Percentiles rank a stretch among this genome's conserved stretches.
phyloP scores from a whole-genome alignment of 306 rosid species.

The Echinosophora koreensis region DNA sequence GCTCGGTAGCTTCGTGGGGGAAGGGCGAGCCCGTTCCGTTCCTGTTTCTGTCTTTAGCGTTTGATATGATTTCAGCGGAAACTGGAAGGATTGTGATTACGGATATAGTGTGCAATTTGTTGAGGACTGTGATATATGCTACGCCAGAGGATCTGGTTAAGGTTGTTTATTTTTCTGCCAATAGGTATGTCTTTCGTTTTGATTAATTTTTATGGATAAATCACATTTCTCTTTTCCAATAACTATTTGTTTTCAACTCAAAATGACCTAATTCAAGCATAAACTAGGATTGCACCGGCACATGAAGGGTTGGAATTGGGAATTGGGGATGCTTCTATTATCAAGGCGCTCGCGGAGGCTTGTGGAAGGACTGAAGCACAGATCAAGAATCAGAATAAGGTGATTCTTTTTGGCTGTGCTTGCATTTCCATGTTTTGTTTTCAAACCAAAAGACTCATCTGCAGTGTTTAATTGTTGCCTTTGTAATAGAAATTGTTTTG shows the following conservation, averaged over 20 bases:
- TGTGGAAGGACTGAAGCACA: slow-evolving; percentile 74
- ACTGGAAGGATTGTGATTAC: slow-evolving; percentile 73
- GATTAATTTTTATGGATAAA: not conserved
- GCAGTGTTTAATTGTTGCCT: not conserved
- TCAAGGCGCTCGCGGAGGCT: slow-evolving; percentile 86
- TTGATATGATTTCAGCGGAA: slow-evolving; percentile 67
- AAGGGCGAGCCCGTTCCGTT: slow-evolving; percentile 77
- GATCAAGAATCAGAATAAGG: slow-evolving; percentile 80
- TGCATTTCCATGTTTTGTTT: not conserved
- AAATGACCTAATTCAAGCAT: not conserved
- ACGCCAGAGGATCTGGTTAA: slow-evolving; percentile 76
- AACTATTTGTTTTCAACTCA: not conserved
- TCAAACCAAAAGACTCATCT: not conserved
- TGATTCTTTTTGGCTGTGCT: slow-evolving; percentile 18
- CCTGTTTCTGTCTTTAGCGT: slow-evolving; percentile 64
- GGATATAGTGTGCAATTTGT: slow-evolving; percentile 80
- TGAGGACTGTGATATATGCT: slow-evolving; percentile 79
- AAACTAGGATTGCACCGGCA: slow-evolving; percentile 69
- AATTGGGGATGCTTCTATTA: slow-evolving; percentile 84
- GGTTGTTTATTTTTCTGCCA: slow-evolving; percentile 72
- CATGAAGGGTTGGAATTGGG: slow-evolving; percentile 86
- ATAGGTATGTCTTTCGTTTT: slow-evolving; percentile 16
- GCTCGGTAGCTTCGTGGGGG: slow-evolving; percentile 63
- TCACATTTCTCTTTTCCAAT: too few relatives aligned
- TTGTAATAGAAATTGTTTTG: not conserved